A percentile compares a stretch with the other conserved stretches of the same genome.
These are phyloP conservation scores for Suillus brevipes DNA, from an alignment of 768 basidiomycete species.

Conservation along the genomic window DNA sequence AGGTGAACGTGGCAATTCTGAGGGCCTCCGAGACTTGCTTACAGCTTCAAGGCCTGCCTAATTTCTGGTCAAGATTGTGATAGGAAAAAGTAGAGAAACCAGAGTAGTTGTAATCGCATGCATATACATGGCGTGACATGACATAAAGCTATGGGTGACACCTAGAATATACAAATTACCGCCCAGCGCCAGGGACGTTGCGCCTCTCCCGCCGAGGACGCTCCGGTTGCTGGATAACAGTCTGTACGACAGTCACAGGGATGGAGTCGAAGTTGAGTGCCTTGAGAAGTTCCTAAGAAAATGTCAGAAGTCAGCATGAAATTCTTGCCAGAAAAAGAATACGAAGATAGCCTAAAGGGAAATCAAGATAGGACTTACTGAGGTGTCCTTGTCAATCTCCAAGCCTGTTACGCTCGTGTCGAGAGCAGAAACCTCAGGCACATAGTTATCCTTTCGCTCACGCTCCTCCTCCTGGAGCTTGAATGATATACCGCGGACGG, in stretches of 20 bases:
- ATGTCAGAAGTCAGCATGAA: not conserved
- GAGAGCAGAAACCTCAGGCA: slow-evolving; percentile 96
- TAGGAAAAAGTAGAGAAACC: not conserved
- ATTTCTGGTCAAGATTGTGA: not conserved
- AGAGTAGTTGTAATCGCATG: slow-evolving; percentile 6
- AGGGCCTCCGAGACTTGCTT: not conserved
- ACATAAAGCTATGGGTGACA: slow-evolving; percentile 7
- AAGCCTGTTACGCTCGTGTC: slow-evolving; percentile 72
- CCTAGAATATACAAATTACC: slow-evolving; percentile 30
- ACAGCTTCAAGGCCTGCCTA: not conserved
- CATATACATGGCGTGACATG: slow-evolving; percentile 19
- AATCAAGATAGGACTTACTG: slow-evolving; percentile 53
- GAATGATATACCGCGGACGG: slow-evolving; percentile 99
- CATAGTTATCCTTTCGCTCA: slow-evolving; percentile 99
- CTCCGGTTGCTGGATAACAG: slow-evolving; percentile 65
- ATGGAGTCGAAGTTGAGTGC: slow-evolving; percentile 91
- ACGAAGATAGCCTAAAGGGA: not conserved
- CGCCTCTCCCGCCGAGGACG: slow-evolving; percentile 77
- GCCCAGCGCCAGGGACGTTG: slow-evolving; percentile 80
- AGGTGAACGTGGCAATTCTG: not conserved
- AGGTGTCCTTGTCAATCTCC: slow-evolving; percentile 91
- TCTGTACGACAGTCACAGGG: slow-evolving; percentile 66
- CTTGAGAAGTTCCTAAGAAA: slow-evolving; percentile 75
- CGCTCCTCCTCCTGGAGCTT: slow-evolving; percentile 99
- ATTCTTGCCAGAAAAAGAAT: not conserved